A percentile compares a stretch with the other conserved stretches of the same genome.
phyloP scores from a whole-genome alignment of 805 yeast genomes.

The Suhomyces tanzawaensis region DNA sequence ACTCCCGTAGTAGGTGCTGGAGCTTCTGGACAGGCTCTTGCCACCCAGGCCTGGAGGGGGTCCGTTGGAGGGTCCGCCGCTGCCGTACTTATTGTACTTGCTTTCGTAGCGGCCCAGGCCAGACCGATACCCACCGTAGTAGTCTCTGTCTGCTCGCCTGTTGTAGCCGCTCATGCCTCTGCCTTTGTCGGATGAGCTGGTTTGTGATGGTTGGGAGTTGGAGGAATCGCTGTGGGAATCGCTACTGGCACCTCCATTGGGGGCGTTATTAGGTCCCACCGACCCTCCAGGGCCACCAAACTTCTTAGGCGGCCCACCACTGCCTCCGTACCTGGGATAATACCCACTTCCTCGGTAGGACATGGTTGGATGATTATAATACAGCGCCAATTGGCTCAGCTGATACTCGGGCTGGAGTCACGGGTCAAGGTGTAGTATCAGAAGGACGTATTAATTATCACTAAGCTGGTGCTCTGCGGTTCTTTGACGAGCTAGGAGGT shows the following conservation, averaged over 20 bases:
- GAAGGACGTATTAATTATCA: no score
- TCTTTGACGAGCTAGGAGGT: no score
- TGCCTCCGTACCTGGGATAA: conserved; percentile 12
- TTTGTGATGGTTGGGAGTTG: not conserved
- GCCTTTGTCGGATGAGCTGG: not conserved
- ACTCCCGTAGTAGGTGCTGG: conserved; percentile 8
- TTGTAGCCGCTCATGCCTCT: not conserved
- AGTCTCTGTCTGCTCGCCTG: conserved; percentile 13
- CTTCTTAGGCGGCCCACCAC: conserved; percentile 8
- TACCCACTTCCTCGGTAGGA: conserved; percentile 15
- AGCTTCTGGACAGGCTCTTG: not conserved
- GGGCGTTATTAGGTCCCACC: not conserved
- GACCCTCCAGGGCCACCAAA: conserved; percentile 4
- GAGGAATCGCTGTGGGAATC: not conserved
- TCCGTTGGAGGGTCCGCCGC: conserved; percentile 1
- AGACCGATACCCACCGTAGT: conserved; percentile 14
- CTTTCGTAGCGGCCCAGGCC: conserved; percentile 9
- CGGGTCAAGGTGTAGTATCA: no score
- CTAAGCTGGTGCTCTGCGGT: no score
- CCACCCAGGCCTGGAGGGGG: conserved; percentile 1
- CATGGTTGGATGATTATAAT: conserved; percentile 10
- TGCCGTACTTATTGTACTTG: conserved; percentile 13
- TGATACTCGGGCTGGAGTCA: no score
- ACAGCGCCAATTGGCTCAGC: no score
- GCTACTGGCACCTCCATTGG: conserved; percentile 1